Base-by-base conservation (phyloP, 768 basidiomycete genomes). In the Tulasnella sp. region DNA sequence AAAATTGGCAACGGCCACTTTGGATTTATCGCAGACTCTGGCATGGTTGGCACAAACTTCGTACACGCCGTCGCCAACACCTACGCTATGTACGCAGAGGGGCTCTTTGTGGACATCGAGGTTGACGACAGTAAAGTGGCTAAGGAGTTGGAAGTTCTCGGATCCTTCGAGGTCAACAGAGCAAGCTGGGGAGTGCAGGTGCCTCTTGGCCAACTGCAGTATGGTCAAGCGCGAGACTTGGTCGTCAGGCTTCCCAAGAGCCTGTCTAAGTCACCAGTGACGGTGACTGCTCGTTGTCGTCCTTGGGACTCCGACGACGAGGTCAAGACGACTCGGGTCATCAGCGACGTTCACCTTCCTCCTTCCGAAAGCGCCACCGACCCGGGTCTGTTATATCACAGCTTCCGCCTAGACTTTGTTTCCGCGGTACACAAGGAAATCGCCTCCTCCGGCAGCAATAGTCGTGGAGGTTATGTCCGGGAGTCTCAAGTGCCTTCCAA, bases 31-130 rank as follows among this genome's bases (percentile, higher is more conserved):
- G 76, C 80, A 32, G 80, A 80, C 35, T 57, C 77, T 37, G 80
- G 80, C 18, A 79, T 80, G 79, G 80, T 80, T 5, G 80, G 80
- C n/a, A 80, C 80, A 7, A 73, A 80, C 39, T 80, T 80, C 70
- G 80, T 80, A 20, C 80, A 80, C 67, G 79, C 80, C 35, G 67
- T 79, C 18, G 75, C 80, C 46, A 80, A 80, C 70, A 32, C 74
- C 16, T 77, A 80, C 57, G 80, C 80, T 4, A 80, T 76, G 6
- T 80, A 78, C 42, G 80, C 80, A 7, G 48, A 73, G 37, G 44
- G 46, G 39, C 51, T 72, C n/a, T 29, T 23, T 18, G 40, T 78
- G 39, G n/a, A 73, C 40, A 73, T 80, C 44, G 79, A 80, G 57
- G 61, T 78, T 5, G 51, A 61, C 6, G 79, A 75, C 18, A 75